These are phyloP conservation scores for Lachnellula willkommii DNA, from an alignment of 2,329 filamentous ascomycete species.

Conservation along the genomic window DNA sequence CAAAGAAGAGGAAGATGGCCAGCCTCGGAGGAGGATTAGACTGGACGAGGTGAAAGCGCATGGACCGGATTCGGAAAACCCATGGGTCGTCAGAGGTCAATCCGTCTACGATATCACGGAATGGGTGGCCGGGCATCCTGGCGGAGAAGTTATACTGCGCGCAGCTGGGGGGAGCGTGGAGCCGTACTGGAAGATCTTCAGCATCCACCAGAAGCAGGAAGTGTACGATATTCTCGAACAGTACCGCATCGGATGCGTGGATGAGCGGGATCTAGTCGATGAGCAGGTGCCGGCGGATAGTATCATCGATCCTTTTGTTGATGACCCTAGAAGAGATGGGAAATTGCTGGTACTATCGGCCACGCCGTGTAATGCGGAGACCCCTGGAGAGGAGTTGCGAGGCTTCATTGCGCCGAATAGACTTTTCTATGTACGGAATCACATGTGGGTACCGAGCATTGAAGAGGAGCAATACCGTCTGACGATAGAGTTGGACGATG, in stretches of 20 bases:
- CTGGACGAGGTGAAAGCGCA: conserved; percentile 49
- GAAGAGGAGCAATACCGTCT: conserved; percentile 28
- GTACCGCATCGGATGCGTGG: conserved; percentile 58
- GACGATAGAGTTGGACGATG: conserved; percentile 39
- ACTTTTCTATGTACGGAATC: conserved; percentile 49
- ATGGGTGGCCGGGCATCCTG: conserved; percentile 60
- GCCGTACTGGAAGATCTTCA: conserved; percentile 65
- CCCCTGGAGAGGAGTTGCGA: conserved; percentile 44
- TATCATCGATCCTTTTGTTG: conserved; percentile 56
- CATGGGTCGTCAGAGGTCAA: conserved; percentile 60
- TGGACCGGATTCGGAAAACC: conserved; percentile 45
- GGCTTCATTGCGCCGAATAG: conserved; percentile 46
- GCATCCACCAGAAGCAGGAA: conserved; percentile 61
- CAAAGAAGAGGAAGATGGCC: background rate
- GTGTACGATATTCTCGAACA: conserved; percentile 61
- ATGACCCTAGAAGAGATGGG: conserved; percentile 48
- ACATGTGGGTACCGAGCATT: conserved; percentile 44
- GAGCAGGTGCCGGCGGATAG: conserved; percentile 47
- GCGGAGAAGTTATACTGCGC: conserved; percentile 61
- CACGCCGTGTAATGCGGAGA: conserved; percentile 58
- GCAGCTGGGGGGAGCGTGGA: conserved; percentile 61
- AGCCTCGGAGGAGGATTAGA: conserved; percentile 14
- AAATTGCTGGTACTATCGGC: conserved; percentile 47
- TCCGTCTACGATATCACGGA: conserved; percentile 68
- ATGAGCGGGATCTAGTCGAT: conserved; percentile 52